Percentiles rank a stretch among this genome's conserved stretches.
Conservation (phyloP, 2,329 filamentous ascomycete genomes). For the Teratosphaeria viscida region DNA sequence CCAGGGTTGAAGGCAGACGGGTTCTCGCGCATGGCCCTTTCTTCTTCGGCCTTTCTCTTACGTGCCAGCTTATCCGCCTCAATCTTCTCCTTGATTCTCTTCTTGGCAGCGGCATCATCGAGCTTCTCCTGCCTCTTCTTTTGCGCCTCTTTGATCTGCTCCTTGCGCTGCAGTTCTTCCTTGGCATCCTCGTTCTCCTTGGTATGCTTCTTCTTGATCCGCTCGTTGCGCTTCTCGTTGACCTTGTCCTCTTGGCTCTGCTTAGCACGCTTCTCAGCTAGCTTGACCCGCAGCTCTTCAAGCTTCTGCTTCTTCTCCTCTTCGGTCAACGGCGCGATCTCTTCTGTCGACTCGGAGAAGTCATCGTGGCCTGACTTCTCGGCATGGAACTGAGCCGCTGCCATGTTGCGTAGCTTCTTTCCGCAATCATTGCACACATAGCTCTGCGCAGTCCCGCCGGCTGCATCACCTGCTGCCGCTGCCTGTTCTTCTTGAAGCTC, state of each 20-base stretch:
- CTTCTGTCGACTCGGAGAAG: conserved; percentile 88
- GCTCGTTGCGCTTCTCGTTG: conserved; percentile 75
- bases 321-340: conserved; percentile 79
- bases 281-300: conserved; percentile 59
- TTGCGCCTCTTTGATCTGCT: conserved; percentile 83
- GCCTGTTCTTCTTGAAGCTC: conserved; percentile 52
- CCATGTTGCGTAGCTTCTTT: conserved; percentile 75
- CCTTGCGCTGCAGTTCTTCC: conserved; percentile 77
- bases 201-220: conserved; percentile 75
- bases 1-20: conserved; percentile 43
- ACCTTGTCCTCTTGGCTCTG: conserved; percentile 66
- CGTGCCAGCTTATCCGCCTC: conserved; percentile 89
- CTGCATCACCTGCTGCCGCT: conserved; percentile 22
- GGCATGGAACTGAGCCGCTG: conserved; percentile 81
- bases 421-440: conserved; percentile 91
- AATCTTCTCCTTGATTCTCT: conserved; percentile 83
- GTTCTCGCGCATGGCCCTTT: conserved; percentile 82
- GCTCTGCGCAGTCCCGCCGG: conserved; percentile 61
- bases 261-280: conserved; percentile 60
- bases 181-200: conserved; percentile 82
- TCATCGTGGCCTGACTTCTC: conserved; percentile 82
- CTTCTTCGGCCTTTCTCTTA: conserved; percentile 70
- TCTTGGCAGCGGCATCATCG: conserved; percentile 76
- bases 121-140: conserved; percentile 80
- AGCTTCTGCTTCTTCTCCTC: conserved; percentile 81